A percentile compares a stretch with the other conserved stretches of the same genome.
Conservation (phyloP, 2,329 filamentous ascomycete species). For the Sclerotinia trifoliorum region DNA sequence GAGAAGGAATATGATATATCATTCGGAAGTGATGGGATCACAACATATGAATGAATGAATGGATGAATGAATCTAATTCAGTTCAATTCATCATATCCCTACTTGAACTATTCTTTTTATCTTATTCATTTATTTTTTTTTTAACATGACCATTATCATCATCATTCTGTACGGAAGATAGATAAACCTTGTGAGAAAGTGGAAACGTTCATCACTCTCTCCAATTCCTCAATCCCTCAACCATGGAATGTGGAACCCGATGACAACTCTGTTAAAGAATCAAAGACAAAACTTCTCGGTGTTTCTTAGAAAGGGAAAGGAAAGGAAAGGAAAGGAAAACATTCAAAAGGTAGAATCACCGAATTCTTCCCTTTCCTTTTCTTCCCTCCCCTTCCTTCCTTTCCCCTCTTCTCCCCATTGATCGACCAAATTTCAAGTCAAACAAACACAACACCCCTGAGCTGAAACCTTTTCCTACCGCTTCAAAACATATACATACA, state of each 20-base stretch:
- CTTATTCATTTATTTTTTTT: not conserved
- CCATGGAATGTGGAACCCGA: constrained; percentile 10
- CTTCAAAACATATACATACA: not conserved
- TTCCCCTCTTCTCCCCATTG: not conserved
- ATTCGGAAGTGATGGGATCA: not conserved
- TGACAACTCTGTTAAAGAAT: not conserved
- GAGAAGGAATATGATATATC: not conserved
- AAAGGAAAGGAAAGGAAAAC: not conserved
- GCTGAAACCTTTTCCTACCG: constrained; percentile 14
- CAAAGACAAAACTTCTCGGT: not conserved
- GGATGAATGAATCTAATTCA: too few species aligned
- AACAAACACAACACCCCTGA: constrained; percentile 1
- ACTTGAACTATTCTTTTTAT: not conserved
- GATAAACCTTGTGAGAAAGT: constrained; percentile 6
- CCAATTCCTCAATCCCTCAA: constrained; percentile 2
- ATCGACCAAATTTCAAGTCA: not conserved
- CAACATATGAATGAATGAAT: not conserved
- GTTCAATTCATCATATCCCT: not conserved
- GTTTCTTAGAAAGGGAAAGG: not conserved
- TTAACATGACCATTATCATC: too few species aligned
- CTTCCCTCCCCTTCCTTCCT: too few species aligned
- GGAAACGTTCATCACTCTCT: not conserved
- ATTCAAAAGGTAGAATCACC: not conserved
- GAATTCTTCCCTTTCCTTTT: not conserved
- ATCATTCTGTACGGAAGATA: not conserved